These are phyloP conservation scores for Pelargonium nanum DNA, from an alignment of 345 rosid species.

Conservation along the genomic window DNA sequence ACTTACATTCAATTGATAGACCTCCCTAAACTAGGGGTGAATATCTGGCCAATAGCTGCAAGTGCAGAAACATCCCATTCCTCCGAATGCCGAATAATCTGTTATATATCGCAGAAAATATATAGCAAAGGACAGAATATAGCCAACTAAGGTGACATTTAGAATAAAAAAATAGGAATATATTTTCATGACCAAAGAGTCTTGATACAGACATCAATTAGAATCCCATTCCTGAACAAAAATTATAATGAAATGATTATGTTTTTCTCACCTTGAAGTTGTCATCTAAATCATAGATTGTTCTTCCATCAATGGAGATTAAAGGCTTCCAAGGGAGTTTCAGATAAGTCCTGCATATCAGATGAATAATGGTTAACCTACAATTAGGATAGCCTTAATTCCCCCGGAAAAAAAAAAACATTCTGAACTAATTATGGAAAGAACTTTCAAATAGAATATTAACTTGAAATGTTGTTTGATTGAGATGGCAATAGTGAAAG, in stretches of 20 bases:
- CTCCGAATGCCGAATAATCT: constrained; percentile 75
- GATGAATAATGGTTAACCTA: not conserved
- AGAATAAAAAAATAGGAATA: too few species aligned
- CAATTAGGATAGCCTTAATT: not conserved
- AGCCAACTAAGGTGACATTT: too few species aligned
- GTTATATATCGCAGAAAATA: constrained; percentile 5
- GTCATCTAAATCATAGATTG: constrained; percentile 44
- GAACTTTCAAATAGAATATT: too few species aligned
- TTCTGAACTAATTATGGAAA: too few species aligned
- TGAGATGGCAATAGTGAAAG: not conserved
- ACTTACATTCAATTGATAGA: constrained; percentile 9
- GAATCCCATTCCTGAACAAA: too few species aligned
- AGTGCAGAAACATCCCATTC: constrained; percentile 71
- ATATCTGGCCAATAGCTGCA: constrained; percentile 68
- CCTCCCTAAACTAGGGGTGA: constrained; percentile 29
- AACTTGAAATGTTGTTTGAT: too few species aligned
- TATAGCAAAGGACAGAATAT: not conserved
- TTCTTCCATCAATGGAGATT: constrained; percentile 51
- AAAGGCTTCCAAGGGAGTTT: constrained; percentile 79
- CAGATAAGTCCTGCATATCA: constrained; percentile 61
- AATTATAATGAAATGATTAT: not conserved
- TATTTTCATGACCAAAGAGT: too few species aligned
- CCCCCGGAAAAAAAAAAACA: too few species aligned
- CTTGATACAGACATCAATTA: too few species aligned
- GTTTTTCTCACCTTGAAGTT: constrained; percentile 37